Conservation (phyloP, 2,329 filamentous ascomycete species). For the Malbranchea zuffiana region DNA sequence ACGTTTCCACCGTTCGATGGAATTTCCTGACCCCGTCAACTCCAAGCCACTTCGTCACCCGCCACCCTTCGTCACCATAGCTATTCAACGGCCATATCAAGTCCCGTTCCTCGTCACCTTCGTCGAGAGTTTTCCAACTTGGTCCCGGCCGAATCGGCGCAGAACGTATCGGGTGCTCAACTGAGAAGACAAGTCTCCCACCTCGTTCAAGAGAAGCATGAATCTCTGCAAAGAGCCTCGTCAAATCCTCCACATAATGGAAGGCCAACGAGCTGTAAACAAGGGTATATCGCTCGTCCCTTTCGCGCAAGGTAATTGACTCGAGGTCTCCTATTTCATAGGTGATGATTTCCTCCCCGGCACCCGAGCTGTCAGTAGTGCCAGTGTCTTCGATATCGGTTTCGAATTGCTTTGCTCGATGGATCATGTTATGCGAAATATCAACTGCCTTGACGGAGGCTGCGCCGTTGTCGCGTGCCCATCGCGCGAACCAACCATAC, state of each 20-base stretch:
- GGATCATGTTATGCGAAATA: conserved; percentile 37
- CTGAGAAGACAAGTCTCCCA: conserved; percentile 35
- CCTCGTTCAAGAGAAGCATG: conserved; percentile 25
- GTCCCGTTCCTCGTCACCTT: conserved; percentile 23
- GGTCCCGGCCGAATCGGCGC: conserved; percentile 28
- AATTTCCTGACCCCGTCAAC: conserved; percentile 37
- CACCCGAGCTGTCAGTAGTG: conserved; percentile 8
- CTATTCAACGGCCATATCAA: conserved; percentile 35
- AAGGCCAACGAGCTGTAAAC: conserved; percentile 35
- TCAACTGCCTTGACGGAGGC: conserved; percentile 30
- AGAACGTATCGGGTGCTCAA: conserved; percentile 41
- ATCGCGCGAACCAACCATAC: conserved; percentile 40
- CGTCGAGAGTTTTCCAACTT: too few species aligned
- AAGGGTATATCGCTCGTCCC: conserved; percentile 22
- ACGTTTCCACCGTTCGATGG: conserved; percentile 37
- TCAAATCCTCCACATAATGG: conserved; percentile 32
- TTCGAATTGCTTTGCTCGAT: conserved; percentile 23
- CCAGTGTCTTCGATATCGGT: conserved; percentile 28
- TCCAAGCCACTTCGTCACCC: conserved; percentile 36
- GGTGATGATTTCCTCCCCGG: not conserved
- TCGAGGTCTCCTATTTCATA: not conserved
- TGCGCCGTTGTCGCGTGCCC: conserved; percentile 32
- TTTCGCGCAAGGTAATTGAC: not conserved
- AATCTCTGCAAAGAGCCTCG: conserved; percentile 25
- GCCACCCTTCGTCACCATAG: conserved; percentile 35